Conservation (phyloP, 176 grass and related monocot genomes). For the Pontederia paniculata region DNA sequence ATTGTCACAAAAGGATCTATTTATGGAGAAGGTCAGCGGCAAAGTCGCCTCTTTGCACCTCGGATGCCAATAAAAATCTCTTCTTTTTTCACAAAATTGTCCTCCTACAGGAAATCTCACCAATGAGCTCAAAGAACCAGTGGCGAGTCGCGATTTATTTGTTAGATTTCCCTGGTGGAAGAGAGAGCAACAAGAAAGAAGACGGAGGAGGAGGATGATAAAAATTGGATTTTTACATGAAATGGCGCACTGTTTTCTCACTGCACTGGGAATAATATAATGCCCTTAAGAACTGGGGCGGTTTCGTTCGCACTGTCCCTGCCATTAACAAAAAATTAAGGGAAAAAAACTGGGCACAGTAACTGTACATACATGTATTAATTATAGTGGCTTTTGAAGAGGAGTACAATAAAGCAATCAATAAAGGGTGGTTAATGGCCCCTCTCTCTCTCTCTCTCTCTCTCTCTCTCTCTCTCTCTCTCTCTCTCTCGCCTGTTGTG, state of each 20-base stretch:
- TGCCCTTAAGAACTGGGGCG: slow-evolving; percentile 3
- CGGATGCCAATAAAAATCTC: neutral
- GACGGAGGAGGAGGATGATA: too few relatives aligned
- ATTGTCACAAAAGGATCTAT: neutral
- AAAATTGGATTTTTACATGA: too few relatives aligned
- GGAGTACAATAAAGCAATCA: neutral
- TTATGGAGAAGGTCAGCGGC: neutral
- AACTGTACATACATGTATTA: neutral
- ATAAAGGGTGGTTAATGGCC: too few relatives aligned
- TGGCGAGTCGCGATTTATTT: neutral
- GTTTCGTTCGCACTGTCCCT: neutral
- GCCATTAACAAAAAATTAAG: neutral
- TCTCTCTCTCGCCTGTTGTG: neutral
- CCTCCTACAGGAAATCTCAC: neutral
- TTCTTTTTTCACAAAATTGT: neutral
- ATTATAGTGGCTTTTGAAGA: neutral
- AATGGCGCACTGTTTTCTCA: too few relatives aligned
- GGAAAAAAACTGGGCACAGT: neutral
- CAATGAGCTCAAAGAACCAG: neutral
- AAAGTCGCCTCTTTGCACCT: neutral
- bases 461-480: neutral
- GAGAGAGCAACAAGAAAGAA: too few relatives aligned
- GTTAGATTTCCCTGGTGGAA: neutral
- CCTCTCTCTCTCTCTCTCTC: too few relatives aligned
- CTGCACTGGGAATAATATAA: too few relatives aligned